Conservation (phyloP, 345 rosid species). For the Aurinia saxatilis region DNA sequence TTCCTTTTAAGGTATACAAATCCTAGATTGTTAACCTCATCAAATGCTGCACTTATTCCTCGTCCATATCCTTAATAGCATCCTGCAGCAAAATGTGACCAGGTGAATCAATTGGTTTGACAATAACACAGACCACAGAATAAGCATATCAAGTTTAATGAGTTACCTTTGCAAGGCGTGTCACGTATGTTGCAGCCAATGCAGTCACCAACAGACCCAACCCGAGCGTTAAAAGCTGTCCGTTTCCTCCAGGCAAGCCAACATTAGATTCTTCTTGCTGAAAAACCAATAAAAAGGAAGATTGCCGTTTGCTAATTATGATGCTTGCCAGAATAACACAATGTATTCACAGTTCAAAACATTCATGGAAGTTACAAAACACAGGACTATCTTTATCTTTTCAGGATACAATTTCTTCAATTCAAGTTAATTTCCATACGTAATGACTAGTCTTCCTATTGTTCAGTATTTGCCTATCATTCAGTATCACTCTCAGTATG, state of each 20-base stretch:
- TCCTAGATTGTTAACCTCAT: constrained; percentile 4
- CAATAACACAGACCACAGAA: neutral
- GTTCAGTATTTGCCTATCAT: neutral
- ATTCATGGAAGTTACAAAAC: neutral
- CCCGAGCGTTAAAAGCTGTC: constrained; percentile 76
- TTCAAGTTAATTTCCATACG: neutral
- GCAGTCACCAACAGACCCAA: constrained; percentile 78
- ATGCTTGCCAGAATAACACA: neutral
- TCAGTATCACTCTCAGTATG: neutral
- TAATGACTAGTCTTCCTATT: neutral
- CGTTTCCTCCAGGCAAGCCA: constrained; percentile 64
- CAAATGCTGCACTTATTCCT: constrained; percentile 27
- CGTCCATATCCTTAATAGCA: constrained; percentile 54
- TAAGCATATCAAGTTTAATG: neutral
- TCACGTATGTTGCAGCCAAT: constrained; percentile 78
- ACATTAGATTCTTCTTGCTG: constrained; percentile 89
- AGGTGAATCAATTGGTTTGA: neutral
- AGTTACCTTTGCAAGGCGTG: constrained; percentile 82
- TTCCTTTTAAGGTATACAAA: neutral
- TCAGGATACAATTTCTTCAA: neutral
- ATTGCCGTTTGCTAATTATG: neutral
- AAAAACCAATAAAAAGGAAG: constrained; percentile 8
- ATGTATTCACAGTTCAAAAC: neutral
- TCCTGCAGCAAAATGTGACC: constrained; percentile 38
- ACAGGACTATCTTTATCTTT: neutral